Evolutionary conservation across 1,139 yeast species (phyloP).

Genomic region (Citeromyces hawaiiensis): DNA sequence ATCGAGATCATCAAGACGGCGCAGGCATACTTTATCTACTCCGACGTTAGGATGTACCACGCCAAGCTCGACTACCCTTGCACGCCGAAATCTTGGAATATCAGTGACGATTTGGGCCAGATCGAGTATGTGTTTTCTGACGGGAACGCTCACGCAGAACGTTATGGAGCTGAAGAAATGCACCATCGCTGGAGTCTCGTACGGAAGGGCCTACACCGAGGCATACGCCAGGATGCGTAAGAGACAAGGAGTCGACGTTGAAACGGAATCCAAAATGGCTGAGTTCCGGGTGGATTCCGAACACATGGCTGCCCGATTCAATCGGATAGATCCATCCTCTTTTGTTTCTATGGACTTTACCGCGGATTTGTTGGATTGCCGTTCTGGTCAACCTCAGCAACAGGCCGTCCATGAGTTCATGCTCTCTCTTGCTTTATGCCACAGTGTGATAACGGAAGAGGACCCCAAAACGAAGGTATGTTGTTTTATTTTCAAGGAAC

Average conservation of each 20-base stretch:
- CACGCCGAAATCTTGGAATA: constrained; percentile 49
- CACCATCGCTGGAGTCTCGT: constrained; percentile 37
- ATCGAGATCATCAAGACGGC: constrained; percentile 47
- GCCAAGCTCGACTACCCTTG: constrained; percentile 41
- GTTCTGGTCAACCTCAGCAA: constrained; percentile 26
- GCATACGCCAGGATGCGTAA: constrained; percentile 47
- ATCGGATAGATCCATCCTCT: constrained; percentile 13
- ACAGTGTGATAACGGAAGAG: constrained; percentile 50
- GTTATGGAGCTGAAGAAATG: constrained; percentile 50
- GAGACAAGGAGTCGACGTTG: constrained; percentile 41
- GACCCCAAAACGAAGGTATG: constrained; percentile 42
- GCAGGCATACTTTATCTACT: constrained; percentile 42
- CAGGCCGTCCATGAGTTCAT: constrained; percentile 34
- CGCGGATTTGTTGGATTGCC: constrained; percentile 18
- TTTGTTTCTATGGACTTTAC: constrained; percentile 34
- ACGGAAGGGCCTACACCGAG: constrained; percentile 51
- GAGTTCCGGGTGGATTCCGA: constrained; percentile 23
- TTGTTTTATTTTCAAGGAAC: no score
- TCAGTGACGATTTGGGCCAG: constrained; percentile 54
- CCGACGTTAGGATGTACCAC: constrained; percentile 38
- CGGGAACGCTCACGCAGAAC: constrained; percentile 49
- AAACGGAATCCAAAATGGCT: constrained; percentile 24
- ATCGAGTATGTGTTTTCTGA: constrained; percentile 50
- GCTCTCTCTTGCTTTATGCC: constrained; percentile 42
- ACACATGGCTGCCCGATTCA: constrained; percentile 23